Conservation (phyloP, 306 rosid genomes). For the Cajanus cajan region DNA sequence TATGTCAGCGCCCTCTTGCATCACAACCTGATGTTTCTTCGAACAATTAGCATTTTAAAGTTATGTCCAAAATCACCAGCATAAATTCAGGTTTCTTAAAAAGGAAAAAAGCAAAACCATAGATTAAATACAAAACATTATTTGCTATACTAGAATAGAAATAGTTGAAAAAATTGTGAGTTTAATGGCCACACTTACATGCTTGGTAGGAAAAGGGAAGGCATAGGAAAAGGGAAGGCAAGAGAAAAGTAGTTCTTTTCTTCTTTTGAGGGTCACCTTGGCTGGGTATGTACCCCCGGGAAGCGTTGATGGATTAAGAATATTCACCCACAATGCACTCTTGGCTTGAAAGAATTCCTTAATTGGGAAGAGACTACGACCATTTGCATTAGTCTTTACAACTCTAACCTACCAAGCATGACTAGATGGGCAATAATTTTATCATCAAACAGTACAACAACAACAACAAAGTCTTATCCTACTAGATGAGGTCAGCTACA, state of each 20-base stretch:
- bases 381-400: not conserved
- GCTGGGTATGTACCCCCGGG: not conserved
- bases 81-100: not conserved
- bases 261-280: not conserved
- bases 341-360: constrained; percentile 1
- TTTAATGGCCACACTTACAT: not conserved
- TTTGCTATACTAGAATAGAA: constrained; percentile 18
- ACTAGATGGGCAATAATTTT: not conserved
- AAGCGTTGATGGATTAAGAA: not conserved
- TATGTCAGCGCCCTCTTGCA: constrained; percentile 18
- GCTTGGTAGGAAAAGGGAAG: not conserved
- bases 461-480: not conserved
- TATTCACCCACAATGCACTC: not conserved
- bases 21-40: constrained; percentile 9
- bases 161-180: not conserved
- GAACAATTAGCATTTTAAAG: not conserved
- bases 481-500: not conserved
- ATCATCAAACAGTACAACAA: not conserved
- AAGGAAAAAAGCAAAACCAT: not conserved
- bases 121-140: not conserved
- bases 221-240: not conserved
- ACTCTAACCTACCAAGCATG: constrained; percentile 11
- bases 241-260: not conserved
- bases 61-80: constrained; percentile 9
- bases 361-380: not conserved